phyloP scores from a whole-genome alignment of 2,329 filamentous ascomycete genomes.

The Colletotrichum coccodes region DNA sequence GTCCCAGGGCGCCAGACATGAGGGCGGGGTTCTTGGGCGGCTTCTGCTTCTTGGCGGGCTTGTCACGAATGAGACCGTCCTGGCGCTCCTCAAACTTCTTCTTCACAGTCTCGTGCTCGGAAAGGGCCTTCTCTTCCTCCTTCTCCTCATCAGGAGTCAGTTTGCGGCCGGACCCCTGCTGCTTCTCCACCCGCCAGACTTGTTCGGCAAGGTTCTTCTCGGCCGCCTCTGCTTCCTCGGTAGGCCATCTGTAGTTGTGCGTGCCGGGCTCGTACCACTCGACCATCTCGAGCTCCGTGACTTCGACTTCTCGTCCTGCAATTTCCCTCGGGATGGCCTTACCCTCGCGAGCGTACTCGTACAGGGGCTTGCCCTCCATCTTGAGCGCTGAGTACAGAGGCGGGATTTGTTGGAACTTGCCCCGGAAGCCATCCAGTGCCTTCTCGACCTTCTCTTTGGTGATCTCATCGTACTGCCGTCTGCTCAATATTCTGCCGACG shows the following conservation, averaged over 20 bases:
- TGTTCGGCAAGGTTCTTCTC: constrained; percentile 83
- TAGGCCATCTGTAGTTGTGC: constrained; percentile 83
- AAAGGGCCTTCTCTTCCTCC: constrained; percentile 64
- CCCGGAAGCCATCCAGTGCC: constrained; percentile 79
- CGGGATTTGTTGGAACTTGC: constrained; percentile 88
- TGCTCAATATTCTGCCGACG: constrained; percentile 83
- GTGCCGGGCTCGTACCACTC: constrained; percentile 87
- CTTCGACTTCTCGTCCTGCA: constrained; percentile 80
- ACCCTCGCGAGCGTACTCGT: constrained; percentile 94
- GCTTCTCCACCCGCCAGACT: constrained; percentile 70
- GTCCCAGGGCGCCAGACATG: constrained; percentile 68
- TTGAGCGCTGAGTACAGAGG: constrained; percentile 94
- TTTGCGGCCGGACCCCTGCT: constrained; percentile 60
- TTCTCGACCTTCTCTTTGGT: constrained; percentile 82
- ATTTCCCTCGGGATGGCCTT: constrained; percentile 88
- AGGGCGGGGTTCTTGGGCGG: constrained; percentile 50
- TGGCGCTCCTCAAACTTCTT: constrained; percentile 67
- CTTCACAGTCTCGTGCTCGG: constrained; percentile 67
- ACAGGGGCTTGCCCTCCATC: constrained; percentile 92
- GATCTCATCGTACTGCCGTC: constrained; percentile 81
- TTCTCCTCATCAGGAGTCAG: constrained; percentile 65
- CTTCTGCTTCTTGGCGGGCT: constrained; percentile 51
- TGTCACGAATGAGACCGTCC: constrained; percentile 65
- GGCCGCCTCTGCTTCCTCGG: constrained; percentile 77
- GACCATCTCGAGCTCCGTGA: constrained; percentile 79